Evolutionary conservation across 768 basidiomycete species (phyloP), one percentile per base, ranked within the genome.

Genomic region (Naganishia antarctica): DNA sequence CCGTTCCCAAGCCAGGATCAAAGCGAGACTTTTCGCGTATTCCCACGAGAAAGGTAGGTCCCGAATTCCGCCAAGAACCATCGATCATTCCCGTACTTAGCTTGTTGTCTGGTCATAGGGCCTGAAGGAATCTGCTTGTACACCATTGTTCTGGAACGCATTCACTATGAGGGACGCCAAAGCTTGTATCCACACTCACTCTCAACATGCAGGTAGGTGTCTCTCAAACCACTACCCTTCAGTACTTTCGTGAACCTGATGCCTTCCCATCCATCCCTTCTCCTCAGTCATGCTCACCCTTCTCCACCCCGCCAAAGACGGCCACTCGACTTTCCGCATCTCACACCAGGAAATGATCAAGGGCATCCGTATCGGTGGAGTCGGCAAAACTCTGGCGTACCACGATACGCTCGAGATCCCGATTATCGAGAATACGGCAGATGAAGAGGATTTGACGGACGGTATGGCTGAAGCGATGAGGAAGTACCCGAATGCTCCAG

Each of bases 301-400:
- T 37, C 80, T 91, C 16, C 90, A 86, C 83, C 80, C 83, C 8
- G 72, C 74, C 13, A 80, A 83, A 26, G 53, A 57, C 53, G 53
- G 53, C 37, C 21, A 23, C 21, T 15, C 53, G 7, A 80, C 84
- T 21, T 92, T 92, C 70, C 82, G 81, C 64, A 89, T 92, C 68
- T 89, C 88, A 11, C 90, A 92, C 76, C 89, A 90, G 76, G 90
- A 92, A 85, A 92, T 92, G 91, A 93, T 92, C 74, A 93, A 93
- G 75, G 91, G 90, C 25, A 84, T 93, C 46, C 83, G 89, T 11
- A 73, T 85, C 16, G 87, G 84, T 5, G 90, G 91, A 12, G 85
- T 82, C n/a, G 89, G 88, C 1, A 76, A 79, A n/a, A 83, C 89
- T 0, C 73, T 91, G 67, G 86, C 87, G 0, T 92, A 90, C 76